These are phyloP conservation scores for Didymosphaeria variabile DNA, from an alignment of 2,329 filamentous ascomycete genomes.

Conservation along the genomic window DNA sequence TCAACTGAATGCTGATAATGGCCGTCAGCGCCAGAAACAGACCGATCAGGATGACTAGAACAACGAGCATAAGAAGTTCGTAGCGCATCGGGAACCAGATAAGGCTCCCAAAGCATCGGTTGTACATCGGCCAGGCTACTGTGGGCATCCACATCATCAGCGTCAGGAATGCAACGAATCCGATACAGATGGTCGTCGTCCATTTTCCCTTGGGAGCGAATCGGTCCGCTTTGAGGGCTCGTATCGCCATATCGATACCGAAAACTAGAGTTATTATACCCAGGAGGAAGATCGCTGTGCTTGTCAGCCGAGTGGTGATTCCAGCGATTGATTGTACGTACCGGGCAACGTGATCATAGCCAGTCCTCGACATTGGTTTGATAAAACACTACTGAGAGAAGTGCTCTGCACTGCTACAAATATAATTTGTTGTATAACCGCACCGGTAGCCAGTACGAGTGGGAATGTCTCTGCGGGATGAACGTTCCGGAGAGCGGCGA, in stretches of 20 bases:
- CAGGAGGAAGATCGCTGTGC: slow-evolving; percentile 70
- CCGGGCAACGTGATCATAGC: slow-evolving; percentile 51
- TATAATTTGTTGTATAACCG: slow-evolving; percentile 48
- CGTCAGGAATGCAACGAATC: slow-evolving; percentile 60
- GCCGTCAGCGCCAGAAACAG: slow-evolving; percentile 62
- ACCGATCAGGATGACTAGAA: slow-evolving; percentile 62
- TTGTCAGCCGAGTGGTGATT: slow-evolving; percentile 25
- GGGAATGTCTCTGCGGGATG: slow-evolving; percentile 53
- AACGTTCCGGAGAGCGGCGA: slow-evolving; percentile 47
- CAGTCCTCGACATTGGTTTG: slow-evolving; percentile 45
- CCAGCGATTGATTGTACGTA: slow-evolving; percentile 31
- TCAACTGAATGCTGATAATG: slow-evolving; percentile 66
- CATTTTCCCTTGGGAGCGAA: slow-evolving; percentile 69
- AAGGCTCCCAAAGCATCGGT: slow-evolving; percentile 72
- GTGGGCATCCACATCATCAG: slow-evolving; percentile 68
- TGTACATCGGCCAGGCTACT: slow-evolving; percentile 62
- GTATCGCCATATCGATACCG: slow-evolving; percentile 67
- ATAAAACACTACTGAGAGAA: slow-evolving; percentile 49
- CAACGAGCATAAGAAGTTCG: slow-evolving; percentile 64
- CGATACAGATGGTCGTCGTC: slow-evolving; percentile 67
- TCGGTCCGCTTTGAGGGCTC: slow-evolving; percentile 63
- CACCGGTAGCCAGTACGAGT: slow-evolving; percentile 50
- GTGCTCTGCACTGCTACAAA: slow-evolving; percentile 51
- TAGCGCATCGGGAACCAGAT: slow-evolving; percentile 73
- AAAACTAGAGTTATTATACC: slow-evolving; percentile 73